Conservation (phyloP, 169 alveolate species). For the Pseudocohnilembus persalinus region DNA sequence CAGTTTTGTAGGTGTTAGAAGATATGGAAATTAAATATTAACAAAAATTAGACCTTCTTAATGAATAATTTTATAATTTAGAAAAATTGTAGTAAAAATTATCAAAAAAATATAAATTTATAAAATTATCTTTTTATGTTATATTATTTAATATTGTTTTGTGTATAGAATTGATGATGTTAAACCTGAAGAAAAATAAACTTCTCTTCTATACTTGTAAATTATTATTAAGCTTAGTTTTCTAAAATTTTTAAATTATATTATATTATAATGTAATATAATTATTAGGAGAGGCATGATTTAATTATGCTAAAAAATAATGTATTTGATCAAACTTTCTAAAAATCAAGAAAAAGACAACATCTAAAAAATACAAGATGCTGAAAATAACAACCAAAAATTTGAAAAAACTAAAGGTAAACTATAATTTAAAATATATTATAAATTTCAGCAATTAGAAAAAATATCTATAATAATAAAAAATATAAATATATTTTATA, state of each 20-base stretch:
- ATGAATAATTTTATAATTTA: not conserved
- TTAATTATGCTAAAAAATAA: not conserved
- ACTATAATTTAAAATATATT: too few species aligned
- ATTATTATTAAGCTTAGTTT: not conserved
- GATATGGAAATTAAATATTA: not conserved
- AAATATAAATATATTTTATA: too few species aligned
- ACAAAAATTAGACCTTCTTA: not conserved
- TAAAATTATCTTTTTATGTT: too few species aligned
- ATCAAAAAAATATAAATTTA: too few species aligned
- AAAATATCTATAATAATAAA: not conserved
- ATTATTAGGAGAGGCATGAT: not conserved
- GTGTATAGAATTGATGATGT: not conserved
- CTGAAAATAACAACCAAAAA: too few species aligned
- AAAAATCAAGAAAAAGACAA: not conserved
- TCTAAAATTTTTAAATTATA: too few species aligned
- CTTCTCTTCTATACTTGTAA: not conserved
- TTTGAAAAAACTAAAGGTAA: too few species aligned
- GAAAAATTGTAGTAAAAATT: not conserved
- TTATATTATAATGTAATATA: too few species aligned
- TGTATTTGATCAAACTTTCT: not conserved
- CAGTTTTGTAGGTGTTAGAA: not conserved
- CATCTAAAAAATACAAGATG: not conserved
- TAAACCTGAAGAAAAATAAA: not conserved
- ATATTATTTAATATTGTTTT: too few species aligned
- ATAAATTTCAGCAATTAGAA: too few species aligned